Conservation (phyloP, 306 rosid species). For the Vicia villosa region DNA sequence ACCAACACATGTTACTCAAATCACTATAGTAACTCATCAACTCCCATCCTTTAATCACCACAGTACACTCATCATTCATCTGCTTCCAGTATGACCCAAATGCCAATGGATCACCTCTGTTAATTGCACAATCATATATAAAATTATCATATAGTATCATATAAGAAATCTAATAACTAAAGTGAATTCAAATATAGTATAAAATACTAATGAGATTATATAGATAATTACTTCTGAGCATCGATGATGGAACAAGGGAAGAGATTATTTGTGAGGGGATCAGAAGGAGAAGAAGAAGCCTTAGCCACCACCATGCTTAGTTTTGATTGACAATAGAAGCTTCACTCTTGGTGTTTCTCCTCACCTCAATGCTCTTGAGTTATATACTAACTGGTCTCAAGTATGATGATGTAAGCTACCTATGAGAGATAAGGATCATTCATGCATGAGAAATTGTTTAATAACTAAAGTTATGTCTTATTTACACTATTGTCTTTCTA, state of each 20-base stretch:
- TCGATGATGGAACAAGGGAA: constrained; percentile 37
- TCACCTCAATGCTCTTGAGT: background rate
- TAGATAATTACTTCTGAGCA: constrained; percentile 50
- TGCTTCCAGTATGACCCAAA: constrained; percentile 60
- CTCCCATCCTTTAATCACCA: constrained; percentile 64
- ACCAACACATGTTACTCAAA: constrained; percentile 57
- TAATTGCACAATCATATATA: background rate
- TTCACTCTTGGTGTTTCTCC: background rate
- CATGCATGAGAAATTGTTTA: background rate
- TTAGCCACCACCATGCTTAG: constrained; percentile 32
- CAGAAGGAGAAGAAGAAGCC: constrained; percentile 3
- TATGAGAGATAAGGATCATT: background rate
- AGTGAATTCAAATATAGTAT: background rate
- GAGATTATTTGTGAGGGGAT: background rate
- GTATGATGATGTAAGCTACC: background rate
- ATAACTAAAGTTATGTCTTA: too few species aligned
- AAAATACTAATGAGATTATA: background rate
- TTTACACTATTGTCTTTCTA: too few species aligned
- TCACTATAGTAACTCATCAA: constrained; percentile 64
- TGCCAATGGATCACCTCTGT: constrained; percentile 72
- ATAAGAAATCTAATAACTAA: background rate
- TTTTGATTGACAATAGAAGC: background rate
- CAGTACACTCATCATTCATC: constrained; percentile 60
- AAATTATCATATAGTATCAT: background rate
- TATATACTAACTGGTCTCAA: background rate